phyloP scores from a whole-genome alignment of 2,329 filamentous ascomycete genomes.

The Fusarium bulbicola region DNA sequence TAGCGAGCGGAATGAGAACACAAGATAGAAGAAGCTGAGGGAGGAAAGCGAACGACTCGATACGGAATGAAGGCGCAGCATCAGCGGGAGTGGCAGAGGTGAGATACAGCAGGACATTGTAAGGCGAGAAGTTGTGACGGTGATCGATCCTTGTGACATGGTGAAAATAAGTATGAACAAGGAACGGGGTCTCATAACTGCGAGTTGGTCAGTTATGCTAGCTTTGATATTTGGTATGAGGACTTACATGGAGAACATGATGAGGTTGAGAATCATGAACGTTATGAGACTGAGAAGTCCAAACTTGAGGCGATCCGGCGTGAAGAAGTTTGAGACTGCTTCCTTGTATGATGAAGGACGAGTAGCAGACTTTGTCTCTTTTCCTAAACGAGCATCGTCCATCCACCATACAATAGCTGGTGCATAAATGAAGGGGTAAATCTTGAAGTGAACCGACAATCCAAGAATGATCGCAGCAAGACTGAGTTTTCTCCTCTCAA shows the following conservation, averaged over 20 bases:
- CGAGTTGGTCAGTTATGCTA: neutral
- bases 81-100: slow-evolving; percentile 69
- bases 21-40: slow-evolving; percentile 87
- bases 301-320: slow-evolving; percentile 64
- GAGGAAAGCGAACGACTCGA: slow-evolving; percentile 87
- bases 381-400: slow-evolving; percentile 61
- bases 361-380: neutral
- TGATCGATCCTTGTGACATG: slow-evolving; percentile 94
- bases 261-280: slow-evolving; percentile 76
- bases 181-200: slow-evolving; percentile 81
- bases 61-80: slow-evolving; percentile 49
- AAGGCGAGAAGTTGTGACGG: slow-evolving; percentile 97
- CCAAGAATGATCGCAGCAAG: slow-evolving; percentile 82
- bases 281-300: slow-evolving; percentile 73
- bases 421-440: slow-evolving; percentile 97
- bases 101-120: slow-evolving; percentile 91
- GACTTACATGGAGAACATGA: slow-evolving; percentile 80
- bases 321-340: slow-evolving; percentile 56
- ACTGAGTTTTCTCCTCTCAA: slow-evolving; percentile 66
- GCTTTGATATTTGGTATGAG: neutral
- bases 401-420: slow-evolving; percentile 84
- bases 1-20: slow-evolving; percentile 75
- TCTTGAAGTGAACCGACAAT: slow-evolving; percentile 94
- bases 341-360: slow-evolving; percentile 34
- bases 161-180: slow-evolving; percentile 91